A percentile compares a stretch with the other conserved stretches of the same genome.
These are phyloP conservation scores for Collariella sp. DNA, from an alignment of 495 filamentous ascomycete genomes.

Conservation along the genomic window DNA sequence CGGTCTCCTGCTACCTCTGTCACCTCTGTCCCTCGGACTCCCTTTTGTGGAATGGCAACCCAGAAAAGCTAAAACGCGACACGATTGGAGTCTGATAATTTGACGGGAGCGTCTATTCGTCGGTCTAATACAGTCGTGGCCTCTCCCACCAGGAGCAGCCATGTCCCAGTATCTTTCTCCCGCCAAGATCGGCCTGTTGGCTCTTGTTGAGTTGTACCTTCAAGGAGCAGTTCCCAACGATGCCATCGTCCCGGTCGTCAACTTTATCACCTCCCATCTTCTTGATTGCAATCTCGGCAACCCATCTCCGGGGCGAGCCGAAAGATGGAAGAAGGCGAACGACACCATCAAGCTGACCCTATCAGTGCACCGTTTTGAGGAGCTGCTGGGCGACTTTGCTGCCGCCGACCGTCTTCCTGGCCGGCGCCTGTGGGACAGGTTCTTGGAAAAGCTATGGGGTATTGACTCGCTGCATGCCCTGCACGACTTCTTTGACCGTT, in stretches of 20 bases:
- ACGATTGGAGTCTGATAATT: too few relatives aligned
- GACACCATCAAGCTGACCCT: slow-evolving; percentile 44
- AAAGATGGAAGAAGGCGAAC: slow-evolving; percentile 35
- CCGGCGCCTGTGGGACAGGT: slow-evolving; percentile 72
- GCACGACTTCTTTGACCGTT: slow-evolving; percentile 58
- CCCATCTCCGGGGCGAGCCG: slow-evolving; percentile 10
- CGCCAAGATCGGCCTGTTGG: slow-evolving; percentile 72
- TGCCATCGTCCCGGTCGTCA: slow-evolving; percentile 72
- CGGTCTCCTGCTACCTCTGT: too few relatives aligned
- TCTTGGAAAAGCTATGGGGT: slow-evolving; percentile 75
- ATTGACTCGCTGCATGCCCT: slow-evolving; percentile 73
- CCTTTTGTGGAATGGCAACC: too few relatives aligned
- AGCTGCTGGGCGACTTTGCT: slow-evolving; percentile 47
- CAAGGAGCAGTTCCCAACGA: slow-evolving; percentile 63
- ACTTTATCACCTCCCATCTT: slow-evolving; percentile 71
- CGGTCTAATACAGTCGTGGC: neutral
- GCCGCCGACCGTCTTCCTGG: slow-evolving; percentile 63
- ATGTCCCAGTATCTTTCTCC: slow-evolving; percentile 82
- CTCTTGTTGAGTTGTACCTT: slow-evolving; percentile 71
- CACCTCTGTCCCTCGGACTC: too few relatives aligned
- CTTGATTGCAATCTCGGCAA: slow-evolving; percentile 38
- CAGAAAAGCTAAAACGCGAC: too few relatives aligned
- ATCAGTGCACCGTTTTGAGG: slow-evolving; percentile 59
- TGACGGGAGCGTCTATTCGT: neutral
- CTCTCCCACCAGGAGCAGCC: neutral